These are phyloP conservation scores for Mallotus repandus DNA, from an alignment of 441 rosid genomes.

Conservation along the genomic window DNA sequence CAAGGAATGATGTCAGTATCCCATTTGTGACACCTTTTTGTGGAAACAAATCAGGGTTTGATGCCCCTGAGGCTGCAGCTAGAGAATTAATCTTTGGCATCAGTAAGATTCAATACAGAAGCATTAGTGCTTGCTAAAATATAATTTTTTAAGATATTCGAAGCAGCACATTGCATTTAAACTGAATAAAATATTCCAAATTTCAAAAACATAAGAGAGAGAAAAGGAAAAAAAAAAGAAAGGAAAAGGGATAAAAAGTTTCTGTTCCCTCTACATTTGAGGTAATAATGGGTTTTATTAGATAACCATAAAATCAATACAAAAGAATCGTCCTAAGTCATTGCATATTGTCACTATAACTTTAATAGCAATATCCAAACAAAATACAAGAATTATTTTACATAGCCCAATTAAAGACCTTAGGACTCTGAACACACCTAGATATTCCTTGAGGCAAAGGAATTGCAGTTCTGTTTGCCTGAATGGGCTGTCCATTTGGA, in stretches of 20 bases:
- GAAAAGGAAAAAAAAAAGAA: background rate
- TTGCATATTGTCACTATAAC: slow-evolving; percentile 18
- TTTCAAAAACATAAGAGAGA: background rate
- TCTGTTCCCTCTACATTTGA: background rate
- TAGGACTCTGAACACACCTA: slow-evolving; percentile 98
- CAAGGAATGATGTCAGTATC: slow-evolving; percentile 20
- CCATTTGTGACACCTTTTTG: background rate
- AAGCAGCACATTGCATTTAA: slow-evolving; percentile 6
- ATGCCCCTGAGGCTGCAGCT: slow-evolving; percentile 16
- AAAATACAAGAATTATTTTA: slow-evolving; percentile 47
- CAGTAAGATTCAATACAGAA: slow-evolving; percentile 10
- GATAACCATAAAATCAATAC: slow-evolving; percentile 16
- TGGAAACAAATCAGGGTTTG: slow-evolving; percentile 6
- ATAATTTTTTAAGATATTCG: background rate
- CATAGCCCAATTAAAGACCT: slow-evolving; percentile 67
- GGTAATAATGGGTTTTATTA: slow-evolving; percentile 21
- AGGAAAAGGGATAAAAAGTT: background rate
- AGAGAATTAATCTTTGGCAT: slow-evolving; percentile 16
- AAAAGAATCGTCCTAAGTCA: slow-evolving; percentile 17
- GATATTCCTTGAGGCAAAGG: slow-evolving; percentile 97
- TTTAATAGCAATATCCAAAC: slow-evolving; percentile 38
- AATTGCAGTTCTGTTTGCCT: slow-evolving; percentile 58
- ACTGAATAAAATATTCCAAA: slow-evolving; percentile 3
- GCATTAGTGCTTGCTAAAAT: background rate
- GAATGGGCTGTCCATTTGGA: slow-evolving; percentile 47